Conservation (phyloP, 2,329 filamentous ascomycete species). For the Colletotrichum nymphaeae region DNA sequence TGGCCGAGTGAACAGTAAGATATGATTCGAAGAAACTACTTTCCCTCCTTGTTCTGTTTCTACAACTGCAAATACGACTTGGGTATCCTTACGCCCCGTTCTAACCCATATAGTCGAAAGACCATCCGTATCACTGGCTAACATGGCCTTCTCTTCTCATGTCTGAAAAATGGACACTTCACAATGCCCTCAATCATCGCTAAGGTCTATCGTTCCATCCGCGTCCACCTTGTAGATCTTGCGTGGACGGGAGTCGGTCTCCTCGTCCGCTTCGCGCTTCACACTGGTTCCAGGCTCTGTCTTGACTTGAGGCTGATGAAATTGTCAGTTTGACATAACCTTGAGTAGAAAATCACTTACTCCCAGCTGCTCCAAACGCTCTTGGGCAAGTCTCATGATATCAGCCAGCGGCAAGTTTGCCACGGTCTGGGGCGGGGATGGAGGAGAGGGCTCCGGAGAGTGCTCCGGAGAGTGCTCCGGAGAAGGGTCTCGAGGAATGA, state of each 20-base stretch:
- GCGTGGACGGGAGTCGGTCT: neutral
- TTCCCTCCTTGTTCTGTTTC: rapidly evolving
- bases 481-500: neutral
- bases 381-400: neutral
- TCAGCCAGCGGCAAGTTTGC: neutral
- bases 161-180: neutral
- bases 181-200: neutral
- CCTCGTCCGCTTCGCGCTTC: conserved; percentile 3
- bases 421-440: neutral
- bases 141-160: too few species aligned
- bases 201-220: conserved; percentile 3
- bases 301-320: neutral
- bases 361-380: neutral
- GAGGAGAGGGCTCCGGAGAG: neutral
- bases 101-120: rapidly evolving
- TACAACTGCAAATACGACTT: neutral
- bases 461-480: rapidly evolving
- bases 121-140: neutral
- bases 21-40: neutral
- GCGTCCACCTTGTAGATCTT: conserved; percentile 15
- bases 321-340: neutral
- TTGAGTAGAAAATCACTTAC: neutral
- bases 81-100: neutral
- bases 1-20: neutral
- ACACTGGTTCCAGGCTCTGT: neutral